Percentiles rank a stretch among this genome's conserved stretches.
These are phyloP conservation scores for Cucurbita maxima DNA, from an alignment of 306 rosid species.

Conservation along the genomic window DNA sequence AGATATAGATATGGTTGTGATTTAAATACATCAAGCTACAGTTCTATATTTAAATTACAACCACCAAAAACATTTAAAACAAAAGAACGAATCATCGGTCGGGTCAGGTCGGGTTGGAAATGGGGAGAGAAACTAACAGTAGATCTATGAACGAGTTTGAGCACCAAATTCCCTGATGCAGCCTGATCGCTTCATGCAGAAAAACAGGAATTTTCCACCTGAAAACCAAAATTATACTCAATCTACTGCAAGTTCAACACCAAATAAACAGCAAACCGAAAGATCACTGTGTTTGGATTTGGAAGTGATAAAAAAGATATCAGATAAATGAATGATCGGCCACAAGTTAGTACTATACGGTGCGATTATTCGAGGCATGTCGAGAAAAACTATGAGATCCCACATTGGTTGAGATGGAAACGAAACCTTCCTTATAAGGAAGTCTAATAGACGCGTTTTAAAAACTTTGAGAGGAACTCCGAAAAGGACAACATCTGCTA, in stretches of 20 bases:
- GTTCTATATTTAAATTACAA: constrained; percentile 6
- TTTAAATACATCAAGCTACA: constrained; percentile 7
- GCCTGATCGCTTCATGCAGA: not conserved
- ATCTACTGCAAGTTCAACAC: not conserved
- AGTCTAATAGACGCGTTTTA: too few relatives aligned
- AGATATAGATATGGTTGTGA: not conserved
- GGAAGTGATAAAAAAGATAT: not conserved
- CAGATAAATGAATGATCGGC: not conserved
- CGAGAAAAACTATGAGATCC: too few relatives aligned
- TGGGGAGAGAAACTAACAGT: not conserved
- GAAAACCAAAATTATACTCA: not conserved
- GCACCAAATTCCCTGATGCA: not conserved
- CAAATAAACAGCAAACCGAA: not conserved
- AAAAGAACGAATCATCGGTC: too few relatives aligned
- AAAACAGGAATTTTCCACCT: not conserved
- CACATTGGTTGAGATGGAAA: too few relatives aligned
- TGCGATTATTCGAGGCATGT: not conserved
- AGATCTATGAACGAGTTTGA: not conserved
- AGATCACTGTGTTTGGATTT: not conserved
- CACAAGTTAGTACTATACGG: not conserved
- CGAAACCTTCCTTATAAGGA: too few relatives aligned
- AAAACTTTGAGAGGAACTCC: too few relatives aligned
- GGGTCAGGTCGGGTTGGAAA: not conserved
- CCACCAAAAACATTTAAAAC: not conserved
- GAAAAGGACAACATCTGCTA: too few relatives aligned